A percentile compares a stretch with the other conserved stretches of the same genome.
Conservation (phyloP, 768 basidiomycete genomes). For the Hirschioporus abietinus region DNA sequence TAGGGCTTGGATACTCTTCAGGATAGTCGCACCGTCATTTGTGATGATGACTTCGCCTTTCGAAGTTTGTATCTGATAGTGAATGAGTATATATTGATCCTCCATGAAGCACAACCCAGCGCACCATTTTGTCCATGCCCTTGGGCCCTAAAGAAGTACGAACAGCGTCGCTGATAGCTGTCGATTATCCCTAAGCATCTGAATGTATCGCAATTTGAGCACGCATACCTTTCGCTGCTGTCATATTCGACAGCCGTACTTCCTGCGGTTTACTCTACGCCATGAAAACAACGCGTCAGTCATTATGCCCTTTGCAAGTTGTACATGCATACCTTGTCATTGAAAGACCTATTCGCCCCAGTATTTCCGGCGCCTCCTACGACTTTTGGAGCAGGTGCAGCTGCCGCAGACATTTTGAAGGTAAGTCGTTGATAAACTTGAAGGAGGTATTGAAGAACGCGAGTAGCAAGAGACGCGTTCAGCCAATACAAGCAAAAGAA, state of each 20-base stretch:
- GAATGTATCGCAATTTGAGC: slow-evolving; percentile 5
- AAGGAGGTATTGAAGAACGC: background rate
- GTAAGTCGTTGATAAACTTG: background rate
- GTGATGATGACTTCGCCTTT: slow-evolving; percentile 98
- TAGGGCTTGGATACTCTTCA: slow-evolving; percentile 91
- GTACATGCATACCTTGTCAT: slow-evolving; percentile 61
- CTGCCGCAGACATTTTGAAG: slow-evolving; percentile 1
- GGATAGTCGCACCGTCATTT: slow-evolving; percentile 97
- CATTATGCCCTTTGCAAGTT: slow-evolving; percentile 4
- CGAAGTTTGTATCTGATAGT: slow-evolving; percentile 81
- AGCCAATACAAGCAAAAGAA: background rate
- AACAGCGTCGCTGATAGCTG: slow-evolving; percentile 96
- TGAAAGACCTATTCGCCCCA: slow-evolving; percentile 74
- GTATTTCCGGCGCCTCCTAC: slow-evolving; percentile 13
- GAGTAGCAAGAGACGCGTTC: background rate
- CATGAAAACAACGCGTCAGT: slow-evolving; percentile 25
- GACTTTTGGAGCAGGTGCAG: background rate
- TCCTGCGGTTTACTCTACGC: slow-evolving; percentile 95
- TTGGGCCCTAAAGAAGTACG: slow-evolving; percentile 93
- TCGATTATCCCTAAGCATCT: slow-evolving; percentile 12
- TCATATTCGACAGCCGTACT: slow-evolving; percentile 93
- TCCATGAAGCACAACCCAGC: slow-evolving; percentile 11
- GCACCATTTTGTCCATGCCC: slow-evolving; percentile 99
- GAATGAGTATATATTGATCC: slow-evolving; percentile 4
- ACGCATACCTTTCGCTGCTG: slow-evolving; percentile 86